These are phyloP conservation scores for Pseudogymnoascus sp. DNA, from an alignment of 2,329 filamentous ascomycete genomes.

Conservation along the genomic window DNA sequence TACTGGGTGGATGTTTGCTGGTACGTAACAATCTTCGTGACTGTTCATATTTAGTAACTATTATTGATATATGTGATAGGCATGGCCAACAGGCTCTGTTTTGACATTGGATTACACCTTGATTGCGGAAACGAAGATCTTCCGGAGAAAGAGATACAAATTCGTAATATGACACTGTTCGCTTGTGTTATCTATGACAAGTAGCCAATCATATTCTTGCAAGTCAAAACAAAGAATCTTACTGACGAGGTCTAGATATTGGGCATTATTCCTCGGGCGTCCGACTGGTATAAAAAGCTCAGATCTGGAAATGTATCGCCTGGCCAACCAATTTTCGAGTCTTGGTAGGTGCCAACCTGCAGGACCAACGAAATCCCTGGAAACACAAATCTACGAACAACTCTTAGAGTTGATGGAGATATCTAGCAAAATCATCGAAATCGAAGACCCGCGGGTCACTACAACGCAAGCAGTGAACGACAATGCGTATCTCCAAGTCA, in stretches of 20 bases:
- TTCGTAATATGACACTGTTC: constrained; percentile 43
- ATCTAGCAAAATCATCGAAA: constrained; percentile 44
- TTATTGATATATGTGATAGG: constrained; percentile 11
- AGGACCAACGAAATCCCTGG: constrained; percentile 26
- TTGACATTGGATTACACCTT: constrained; percentile 42
- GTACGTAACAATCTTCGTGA: constrained; percentile 25
- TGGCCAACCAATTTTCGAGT: constrained; percentile 38
- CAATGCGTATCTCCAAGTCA: constrained; percentile 41
- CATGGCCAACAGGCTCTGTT: constrained; percentile 38
- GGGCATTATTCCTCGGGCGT: constrained; percentile 46
- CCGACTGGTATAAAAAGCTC: constrained; percentile 46
- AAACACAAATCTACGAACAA: constrained; percentile 40
- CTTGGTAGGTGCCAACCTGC: constrained; percentile 32
- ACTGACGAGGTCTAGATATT: constrained; percentile 26
- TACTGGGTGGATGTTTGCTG: constrained; percentile 47
- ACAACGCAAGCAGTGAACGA: constrained; percentile 30
- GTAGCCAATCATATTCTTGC: constrained; percentile 17
- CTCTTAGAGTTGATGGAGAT: constrained; percentile 49
- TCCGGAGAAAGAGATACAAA: constrained; percentile 38
- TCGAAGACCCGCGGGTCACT: constrained; percentile 26
- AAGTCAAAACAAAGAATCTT: background rate
- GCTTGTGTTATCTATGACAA: constrained; percentile 47
- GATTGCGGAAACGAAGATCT: constrained; percentile 36
- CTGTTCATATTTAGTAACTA: constrained; percentile 9
- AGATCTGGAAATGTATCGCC: constrained; percentile 40